These are phyloP conservation scores for Lepraria neglecta DNA, from an alignment of 495 filamentous ascomycete species.

Conservation along the genomic window DNA sequence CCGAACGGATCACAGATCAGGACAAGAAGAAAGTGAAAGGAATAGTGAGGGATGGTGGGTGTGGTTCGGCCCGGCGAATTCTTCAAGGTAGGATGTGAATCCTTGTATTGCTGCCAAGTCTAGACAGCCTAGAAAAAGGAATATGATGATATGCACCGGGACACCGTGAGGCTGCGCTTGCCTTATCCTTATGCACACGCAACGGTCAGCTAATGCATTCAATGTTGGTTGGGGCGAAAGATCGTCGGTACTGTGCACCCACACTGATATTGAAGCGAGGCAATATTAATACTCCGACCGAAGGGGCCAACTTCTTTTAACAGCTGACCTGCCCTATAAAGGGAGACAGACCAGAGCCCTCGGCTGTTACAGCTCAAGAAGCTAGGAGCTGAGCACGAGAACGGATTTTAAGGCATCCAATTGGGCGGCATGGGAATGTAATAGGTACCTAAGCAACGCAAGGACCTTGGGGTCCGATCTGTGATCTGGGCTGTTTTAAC, in stretches of 20 bases:
- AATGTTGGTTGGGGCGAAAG: slow-evolving; percentile 12
- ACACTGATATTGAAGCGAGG: slow-evolving; percentile 1
- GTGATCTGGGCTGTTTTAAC: slow-evolving; percentile 2
- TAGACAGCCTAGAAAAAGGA: background rate
- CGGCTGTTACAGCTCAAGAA: background rate
- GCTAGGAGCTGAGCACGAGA: background rate
- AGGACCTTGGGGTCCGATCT: slow-evolving; percentile 1
- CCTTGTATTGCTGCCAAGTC: background rate
- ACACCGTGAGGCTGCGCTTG: slow-evolving; percentile 10
- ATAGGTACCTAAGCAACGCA: background rate
- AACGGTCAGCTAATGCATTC: slow-evolving; percentile 12
- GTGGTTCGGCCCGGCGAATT: background rate
- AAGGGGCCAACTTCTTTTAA: background rate
- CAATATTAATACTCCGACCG: background rate
- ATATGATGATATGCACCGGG: slow-evolving; percentile 4
- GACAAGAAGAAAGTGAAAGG: background rate
- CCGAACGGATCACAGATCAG: background rate
- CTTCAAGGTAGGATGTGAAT: no score
- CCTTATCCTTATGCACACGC: slow-evolving; percentile 15
- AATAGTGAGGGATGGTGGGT: background rate
- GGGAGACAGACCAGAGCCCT: background rate
- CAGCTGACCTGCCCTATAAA: slow-evolving; percentile 1
- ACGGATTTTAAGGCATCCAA: slow-evolving; percentile 11
- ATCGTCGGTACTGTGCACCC: slow-evolving; percentile 15
- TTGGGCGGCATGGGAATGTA: slow-evolving; percentile 11